Evolutionary conservation across 768 basidiomycete genomes (phyloP), one percentile per base, ranked within the genome.

Genomic region (Kondoa malvinella): DNA sequence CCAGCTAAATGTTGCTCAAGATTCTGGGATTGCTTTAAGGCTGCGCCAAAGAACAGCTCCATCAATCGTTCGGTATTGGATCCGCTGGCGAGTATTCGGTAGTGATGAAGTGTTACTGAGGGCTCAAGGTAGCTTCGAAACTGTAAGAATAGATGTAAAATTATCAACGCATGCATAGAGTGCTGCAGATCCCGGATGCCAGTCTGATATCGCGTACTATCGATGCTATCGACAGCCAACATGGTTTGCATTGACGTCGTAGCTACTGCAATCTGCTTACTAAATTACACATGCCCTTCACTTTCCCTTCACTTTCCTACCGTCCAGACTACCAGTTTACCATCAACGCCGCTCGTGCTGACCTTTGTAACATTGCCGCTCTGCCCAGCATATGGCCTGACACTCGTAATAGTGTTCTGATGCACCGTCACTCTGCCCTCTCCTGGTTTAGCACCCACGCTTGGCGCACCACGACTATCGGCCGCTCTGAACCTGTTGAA

Each of bases 391-490:
- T 88, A 95, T 30, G 88, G 80, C 67, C 91, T 80, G 56, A 97
- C 81, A 72, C 82, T 86, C n/a, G 91, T 96, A 78, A 99, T 95
- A 40, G 92, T 95, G 80, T 99, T 99, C 82, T 97, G 95, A 76
- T 97, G 95, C 63, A 95, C 82, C 16, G 95, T 97, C 74, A 83
- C 79, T 64, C 94, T 30, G 27, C 31, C 61, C 15, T 60, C 25
- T 25, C 58, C 58, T 16, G 33, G 61, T 16, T 27, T 15, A 4
- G 68, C 26, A 4, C 76, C 75, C 74, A 4, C 76, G 77, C 12
- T 80, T 3, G 74, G 71, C 27, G 78, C 74, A 57, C 90, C 86
- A 63, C 92, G 85, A 66, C 82, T 84, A 75, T 96, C 95, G 21
- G 95, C 95, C 70, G 88, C 84, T 34, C 86, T 83, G 83, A 99